A percentile compares a stretch with the other conserved stretches of the same genome.
Evolutionary conservation across 495 filamentous ascomycete genomes (phyloP).

Genomic region (Aspergillus nidulans): DNA sequence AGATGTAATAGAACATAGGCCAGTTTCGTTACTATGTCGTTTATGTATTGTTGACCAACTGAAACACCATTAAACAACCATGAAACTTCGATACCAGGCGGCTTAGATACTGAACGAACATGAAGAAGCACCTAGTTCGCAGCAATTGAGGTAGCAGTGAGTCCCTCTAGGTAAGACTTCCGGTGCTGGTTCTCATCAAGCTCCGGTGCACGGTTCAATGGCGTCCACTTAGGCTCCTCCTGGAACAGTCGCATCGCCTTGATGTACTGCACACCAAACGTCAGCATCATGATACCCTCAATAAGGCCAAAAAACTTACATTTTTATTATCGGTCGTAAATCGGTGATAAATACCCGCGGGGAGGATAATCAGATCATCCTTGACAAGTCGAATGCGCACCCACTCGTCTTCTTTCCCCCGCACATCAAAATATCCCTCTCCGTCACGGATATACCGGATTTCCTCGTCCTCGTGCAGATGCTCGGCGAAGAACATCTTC

Average conservation of each 20-base stretch:
- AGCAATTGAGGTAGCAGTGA: conserved; percentile 23
- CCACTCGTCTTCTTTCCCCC: conserved; percentile 70
- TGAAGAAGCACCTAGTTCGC: conserved; percentile 17
- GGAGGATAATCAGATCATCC: conserved; percentile 75
- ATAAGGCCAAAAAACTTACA: conserved; percentile 49
- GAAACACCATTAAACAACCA: not conserved
- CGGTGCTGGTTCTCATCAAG: conserved; percentile 75
- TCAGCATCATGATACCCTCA: conserved; percentile 13
- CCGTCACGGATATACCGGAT: conserved; percentile 95
- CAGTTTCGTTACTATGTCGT: conserved; percentile 10
- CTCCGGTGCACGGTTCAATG: conserved; percentile 75
- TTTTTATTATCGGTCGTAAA: conserved; percentile 92
- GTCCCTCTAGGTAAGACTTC: conserved; percentile 61
- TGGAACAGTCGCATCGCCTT: conserved; percentile 97
- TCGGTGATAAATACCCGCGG: conserved; percentile 94
- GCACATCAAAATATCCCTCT: conserved; percentile 88
- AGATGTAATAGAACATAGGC: not conserved
- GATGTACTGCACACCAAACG: conserved; percentile 61
- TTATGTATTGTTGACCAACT: conserved; percentile 3
- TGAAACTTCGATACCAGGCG: not conserved
- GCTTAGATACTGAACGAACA: not conserved
- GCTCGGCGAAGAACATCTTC: conserved; percentile 88
- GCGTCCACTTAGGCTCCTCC: conserved; percentile 98
- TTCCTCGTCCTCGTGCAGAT: conserved; percentile 98
- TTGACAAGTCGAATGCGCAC: conserved; percentile 75